These are phyloP conservation scores for Glomus cerebriforme DNA, from an alignment of 192 early-diverging fungal species.

Conservation along the genomic window DNA sequence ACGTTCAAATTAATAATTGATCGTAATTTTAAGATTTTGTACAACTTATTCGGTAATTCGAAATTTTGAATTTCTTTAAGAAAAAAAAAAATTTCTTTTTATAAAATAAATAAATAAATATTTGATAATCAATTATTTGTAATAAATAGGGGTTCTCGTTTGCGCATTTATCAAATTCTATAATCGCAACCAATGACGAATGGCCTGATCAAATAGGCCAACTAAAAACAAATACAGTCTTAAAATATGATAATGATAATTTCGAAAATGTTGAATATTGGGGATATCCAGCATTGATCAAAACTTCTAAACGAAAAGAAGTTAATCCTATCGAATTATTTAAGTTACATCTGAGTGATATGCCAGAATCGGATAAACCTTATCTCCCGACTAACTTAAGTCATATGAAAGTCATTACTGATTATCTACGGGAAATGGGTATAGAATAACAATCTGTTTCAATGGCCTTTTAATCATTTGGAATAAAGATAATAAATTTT, in stretches of 20 bases:
- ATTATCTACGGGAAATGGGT: conserved; percentile 45
- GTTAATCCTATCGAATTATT: conserved; percentile 8
- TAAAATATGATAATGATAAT: background rate
- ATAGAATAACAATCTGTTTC: too few relatives aligned
- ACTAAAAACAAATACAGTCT: background rate
- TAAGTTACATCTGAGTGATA: conserved; percentile 41
- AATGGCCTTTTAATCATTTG: too few relatives aligned
- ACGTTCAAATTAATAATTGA: too few relatives aligned
- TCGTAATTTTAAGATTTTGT: background rate
- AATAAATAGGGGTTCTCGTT: background rate
- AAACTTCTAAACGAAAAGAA: too few relatives aligned
- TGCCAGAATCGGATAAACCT: conserved; percentile 43
- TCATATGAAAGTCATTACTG: conserved; percentile 51
- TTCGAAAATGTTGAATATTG: background rate
- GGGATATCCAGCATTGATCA: background rate
- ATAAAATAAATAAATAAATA: too few relatives aligned
- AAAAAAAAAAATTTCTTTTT: too few relatives aligned
- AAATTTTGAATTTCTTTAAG: too few relatives aligned
- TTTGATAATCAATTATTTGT: too few relatives aligned
- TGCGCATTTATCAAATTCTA: too few relatives aligned
- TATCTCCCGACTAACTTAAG: conserved; percentile 47
- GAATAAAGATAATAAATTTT: too few relatives aligned
- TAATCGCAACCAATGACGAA: background rate
- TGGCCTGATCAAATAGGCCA: background rate
- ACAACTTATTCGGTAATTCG: conserved; percentile 2